Evolutionary conservation across 228 moss, liverwort and hornwort species (phyloP), one percentile per base, ranked within the genome.

Genomic region (Sphagnum fallax): DNA sequence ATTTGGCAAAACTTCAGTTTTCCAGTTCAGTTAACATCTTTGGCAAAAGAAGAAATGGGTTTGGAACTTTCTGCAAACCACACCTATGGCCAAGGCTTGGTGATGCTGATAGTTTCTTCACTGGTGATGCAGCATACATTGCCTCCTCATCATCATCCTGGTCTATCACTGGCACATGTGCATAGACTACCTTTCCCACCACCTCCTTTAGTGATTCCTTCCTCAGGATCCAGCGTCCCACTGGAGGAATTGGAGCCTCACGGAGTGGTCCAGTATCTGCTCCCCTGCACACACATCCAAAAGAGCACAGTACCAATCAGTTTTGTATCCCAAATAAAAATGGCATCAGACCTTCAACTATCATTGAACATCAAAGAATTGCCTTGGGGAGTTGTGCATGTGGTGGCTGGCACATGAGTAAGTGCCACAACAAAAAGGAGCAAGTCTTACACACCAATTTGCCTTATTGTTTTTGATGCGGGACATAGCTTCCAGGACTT

Each of bases 401-500:
- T 3, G 32, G 32, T 32, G 32, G 32, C 32, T 32, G 32, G 32
- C 32, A 32, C 32, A 32, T 32, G 32, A 32, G 32, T 32, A 32
- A 32, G 2, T 32, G 32, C 32, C 32, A 32, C 32, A 32, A 32
- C 2, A 32, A 32, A 32, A 32, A 32, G 32, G 32, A 32, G 32
- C 32, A 32, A 32, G 32, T 51, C 12, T 51, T 48, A 16, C 48
- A 10, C n/a, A 69, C 69, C 69, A 69, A 14, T 47, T 69, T 69
- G 55, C 72, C 50, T 51, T 76, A 12, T 73, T 72, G n/a, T 57
- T 70, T 70, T 77, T 85, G n/a, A 86, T 62, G 47, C 82, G 82
- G 47, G 86, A 52, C 77, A 86, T 62, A 7, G 86, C 86, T 15
- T 86, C 86, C 75, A 82, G 77, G 64, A 86, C 79, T 4, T 87